Base-by-base conservation (phyloP, 1,284 basidiomycete species). In the Trichosporon sp. region DNA sequence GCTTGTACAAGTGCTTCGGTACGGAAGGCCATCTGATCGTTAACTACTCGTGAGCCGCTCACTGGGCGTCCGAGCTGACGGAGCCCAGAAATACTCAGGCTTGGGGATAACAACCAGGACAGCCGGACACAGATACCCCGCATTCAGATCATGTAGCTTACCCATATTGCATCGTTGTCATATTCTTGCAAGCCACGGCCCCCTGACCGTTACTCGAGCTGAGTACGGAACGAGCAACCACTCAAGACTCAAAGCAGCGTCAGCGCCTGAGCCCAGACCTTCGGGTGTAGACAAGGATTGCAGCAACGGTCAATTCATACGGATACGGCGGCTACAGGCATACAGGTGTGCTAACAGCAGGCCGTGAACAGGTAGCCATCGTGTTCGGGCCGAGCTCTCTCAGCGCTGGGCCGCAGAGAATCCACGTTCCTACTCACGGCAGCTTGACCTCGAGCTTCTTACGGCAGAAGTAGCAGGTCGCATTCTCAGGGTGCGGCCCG, bases 11-110 rank as follows among this genome's bases (percentile, higher is more conserved):
- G 92, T 95, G 92, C 47, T 97, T 95, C 79, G 89, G 91, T 3
- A 96, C 95, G 0, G 94, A 95, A 76, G 92, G 92, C 0, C 93
- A 95, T 81, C 86, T 97, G 75, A 96, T 97, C 82, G 94, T 98
- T 62, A 97, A 98, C 83, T 97, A 97, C 81, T 95, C 92, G 93
- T 91, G 62, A 71, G 87, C 71, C 5, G 1, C 25, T 6, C 31
- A 7, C 29, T 3, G 25, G 21, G 7, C 12, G 27, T 6, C 7
- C 8, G 3, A 51, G n/a, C 60, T 67, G 32, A 56, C 62, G 31
- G n/a, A 2, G 23, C n/a, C n/a, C 68, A 78, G 79, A 69, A 80
- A 78, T 64, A 80, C 77, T 5, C 78, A 78, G 72, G 79, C 79
- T 0, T 81, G 79, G 79, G 78, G 76, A 74, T 80, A 66, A 35